Evolutionary conservation across 2,329 filamentous ascomycete genomes (phyloP).

Genomic region (Fusarium concolor): DNA sequence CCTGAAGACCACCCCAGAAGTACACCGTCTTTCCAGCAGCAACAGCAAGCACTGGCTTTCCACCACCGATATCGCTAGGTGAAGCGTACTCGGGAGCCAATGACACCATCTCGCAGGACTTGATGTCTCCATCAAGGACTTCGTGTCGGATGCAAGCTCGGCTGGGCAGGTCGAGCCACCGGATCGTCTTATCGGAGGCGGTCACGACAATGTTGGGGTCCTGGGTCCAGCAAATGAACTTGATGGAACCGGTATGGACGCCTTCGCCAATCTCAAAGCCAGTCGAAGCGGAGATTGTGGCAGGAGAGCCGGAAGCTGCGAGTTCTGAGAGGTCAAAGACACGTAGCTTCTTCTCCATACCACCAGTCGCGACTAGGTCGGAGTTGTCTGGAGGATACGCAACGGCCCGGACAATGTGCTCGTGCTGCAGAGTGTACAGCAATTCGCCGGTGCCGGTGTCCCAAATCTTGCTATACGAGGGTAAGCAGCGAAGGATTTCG

Average conservation of each 20-base stretch:
- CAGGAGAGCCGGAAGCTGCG: constrained; percentile 55
- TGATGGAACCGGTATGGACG: constrained; percentile 88
- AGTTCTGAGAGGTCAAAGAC: constrained; percentile 86
- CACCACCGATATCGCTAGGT: constrained; percentile 72
- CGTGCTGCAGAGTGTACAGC: constrained; percentile 86
- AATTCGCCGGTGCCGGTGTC: constrained; percentile 95
- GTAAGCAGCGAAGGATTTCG: constrained; percentile 37
- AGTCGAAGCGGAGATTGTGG: constrained; percentile 67
- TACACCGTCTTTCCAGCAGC: constrained; percentile 95
- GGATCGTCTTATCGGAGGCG: constrained; percentile 88
- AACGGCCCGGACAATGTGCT: constrained; percentile 94
- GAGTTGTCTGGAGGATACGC: constrained; percentile 86
- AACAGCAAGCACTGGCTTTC: constrained; percentile 81
- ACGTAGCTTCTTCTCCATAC: constrained; percentile 95
- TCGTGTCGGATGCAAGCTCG: constrained; percentile 81
- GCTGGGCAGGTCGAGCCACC: constrained; percentile 92
- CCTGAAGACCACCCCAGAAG: constrained; percentile 84
- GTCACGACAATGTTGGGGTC: constrained; percentile 91
- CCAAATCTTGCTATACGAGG: constrained; percentile 85
- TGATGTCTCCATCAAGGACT: constrained; percentile 84
- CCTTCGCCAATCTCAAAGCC: constrained; percentile 90
- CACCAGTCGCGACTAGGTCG: constrained; percentile 91
- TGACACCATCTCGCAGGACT: constrained; percentile 88
- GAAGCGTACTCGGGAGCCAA: constrained; percentile 70
- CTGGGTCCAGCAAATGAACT: constrained; percentile 93